Evolutionary conservation across 352 stramenopile species (phyloP).

Genomic region (Phytophthora foliorum): DNA sequence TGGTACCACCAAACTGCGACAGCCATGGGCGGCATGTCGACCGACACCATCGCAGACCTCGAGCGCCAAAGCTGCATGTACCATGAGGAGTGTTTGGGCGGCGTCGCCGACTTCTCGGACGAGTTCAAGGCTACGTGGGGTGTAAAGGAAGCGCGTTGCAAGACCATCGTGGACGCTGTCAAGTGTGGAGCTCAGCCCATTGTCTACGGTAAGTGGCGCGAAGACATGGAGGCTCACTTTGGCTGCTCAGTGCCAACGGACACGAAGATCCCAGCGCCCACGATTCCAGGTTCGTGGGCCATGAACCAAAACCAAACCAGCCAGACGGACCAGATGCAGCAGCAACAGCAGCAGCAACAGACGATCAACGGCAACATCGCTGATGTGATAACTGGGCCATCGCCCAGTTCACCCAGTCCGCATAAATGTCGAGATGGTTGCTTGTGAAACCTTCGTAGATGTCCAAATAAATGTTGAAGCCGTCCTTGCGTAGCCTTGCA

Average conservation of each 20-base stretch:
- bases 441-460: background rate
- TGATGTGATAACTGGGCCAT: conserved; percentile 3
- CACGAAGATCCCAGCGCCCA: background rate
- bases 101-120: conserved; percentile 42
- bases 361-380: background rate
- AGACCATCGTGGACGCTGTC: conserved; percentile 49
- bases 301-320: conserved; percentile 4
- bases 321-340: conserved; percentile 1
- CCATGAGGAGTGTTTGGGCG: conserved; percentile 51
- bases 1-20: conserved; percentile 46
- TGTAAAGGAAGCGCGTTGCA: conserved; percentile 42
- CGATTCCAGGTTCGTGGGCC: no score
- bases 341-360: conserved; percentile 14
- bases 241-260: conserved; percentile 39
- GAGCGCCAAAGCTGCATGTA: conserved; percentile 58
- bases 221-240: conserved; percentile 46
- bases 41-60: conserved; percentile 48
- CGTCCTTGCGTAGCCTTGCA: no score
- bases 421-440: background rate
- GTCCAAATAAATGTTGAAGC: conserved; percentile 10
- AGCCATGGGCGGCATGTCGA: conserved; percentile 32
- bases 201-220: conserved; percentile 34
- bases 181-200: conserved; percentile 37
- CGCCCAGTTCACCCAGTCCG: background rate
- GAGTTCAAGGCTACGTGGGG: conserved; percentile 54